phyloP scores from a whole-genome alignment of 2,329 filamentous ascomycete species.

The Zalaria sp. region DNA sequence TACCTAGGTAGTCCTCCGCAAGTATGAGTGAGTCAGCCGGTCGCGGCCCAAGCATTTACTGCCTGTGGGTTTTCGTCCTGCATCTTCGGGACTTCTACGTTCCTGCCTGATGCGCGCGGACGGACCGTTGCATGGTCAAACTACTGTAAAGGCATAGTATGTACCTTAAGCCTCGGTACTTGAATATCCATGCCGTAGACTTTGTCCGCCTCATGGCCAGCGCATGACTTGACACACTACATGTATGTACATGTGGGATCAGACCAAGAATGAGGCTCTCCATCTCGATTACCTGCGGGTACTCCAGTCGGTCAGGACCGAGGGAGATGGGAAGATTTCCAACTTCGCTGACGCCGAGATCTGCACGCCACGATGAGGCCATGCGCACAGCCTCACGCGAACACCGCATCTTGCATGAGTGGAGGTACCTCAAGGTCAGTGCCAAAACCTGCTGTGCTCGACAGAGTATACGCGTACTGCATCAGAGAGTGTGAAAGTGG shows the following conservation, averaged over 20 bases:
- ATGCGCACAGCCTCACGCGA: not conserved
- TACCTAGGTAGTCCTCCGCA: not conserved
- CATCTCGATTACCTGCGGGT: too few species aligned
- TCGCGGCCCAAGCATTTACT: not conserved
- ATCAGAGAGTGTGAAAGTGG: not conserved
- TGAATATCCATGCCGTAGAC: too few species aligned
- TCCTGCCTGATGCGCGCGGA: too few species aligned
- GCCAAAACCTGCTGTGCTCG: not conserved
- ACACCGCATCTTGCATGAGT: not conserved
- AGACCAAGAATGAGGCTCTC: too few species aligned
- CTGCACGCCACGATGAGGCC: not conserved
- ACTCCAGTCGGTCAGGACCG: too few species aligned
- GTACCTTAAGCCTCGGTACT: not conserved
- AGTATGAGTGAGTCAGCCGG: not conserved
- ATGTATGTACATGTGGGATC: too few species aligned
- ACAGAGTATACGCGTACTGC: not conserved
- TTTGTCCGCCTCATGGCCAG: too few species aligned
- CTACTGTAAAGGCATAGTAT: not conserved
- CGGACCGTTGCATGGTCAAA: not conserved
- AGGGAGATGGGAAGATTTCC: too few species aligned
- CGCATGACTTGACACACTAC: too few species aligned
- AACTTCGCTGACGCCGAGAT: not conserved
- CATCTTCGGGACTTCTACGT: not conserved
- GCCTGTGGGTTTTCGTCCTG: not conserved
- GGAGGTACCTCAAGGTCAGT: not conserved